Base-by-base conservation (phyloP, 163 green algal species). In the Chlamydomonas reinhardtii region DNA sequence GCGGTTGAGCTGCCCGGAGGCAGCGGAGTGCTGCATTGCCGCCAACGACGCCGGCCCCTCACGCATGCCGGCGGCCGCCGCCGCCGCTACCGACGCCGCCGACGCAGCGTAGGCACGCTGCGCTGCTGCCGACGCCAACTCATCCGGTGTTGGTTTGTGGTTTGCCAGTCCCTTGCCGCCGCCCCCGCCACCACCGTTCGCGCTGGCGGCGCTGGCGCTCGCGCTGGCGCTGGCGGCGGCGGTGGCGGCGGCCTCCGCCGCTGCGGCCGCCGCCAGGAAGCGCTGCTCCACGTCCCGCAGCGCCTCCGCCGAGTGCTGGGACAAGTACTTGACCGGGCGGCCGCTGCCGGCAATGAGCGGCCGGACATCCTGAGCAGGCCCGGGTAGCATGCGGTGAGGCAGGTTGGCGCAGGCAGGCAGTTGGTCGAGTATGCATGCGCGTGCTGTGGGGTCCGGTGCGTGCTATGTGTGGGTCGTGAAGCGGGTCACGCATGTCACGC, bases 291-390 rank as follows among this genome's bases (percentile, higher is more conserved):
- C 76, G 6, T 65, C 64, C 24, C 20, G 39, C n/a, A 76, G 48
- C 24, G 66, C 65, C 77, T 85, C 77, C 27, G 31, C 27, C 61
- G 66, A 56, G 43, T 85, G 77, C 48, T 85, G 77, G 9, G 77
- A 32, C 17, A 85, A 43, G 77, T 85, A 85, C 43, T 70, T 69
- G 20, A 85, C 68, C n/a, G 77, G 77, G 22, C 37, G 66, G 8
- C 77, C 65, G n/a, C 35, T 70, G 2, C 66, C 65, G 15, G 77
- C 77, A 17, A 85, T 74, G 48, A 85, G 8, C 19, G 79, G 79
- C 54, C 69, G 52, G 0, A 86, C 27, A 27, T 86, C 79, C 31
- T 56, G 48, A 19, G 11, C 12, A n/a, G n/a, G 48, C 9, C 48
- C 11, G 11, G 48, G 39, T 48, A n/a, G n/a, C n/a, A n/a, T n/a